These are phyloP conservation scores for Nematodospora anomalae DNA, from an alignment of 1,139 yeast genomes.

Conservation along the genomic window DNA sequence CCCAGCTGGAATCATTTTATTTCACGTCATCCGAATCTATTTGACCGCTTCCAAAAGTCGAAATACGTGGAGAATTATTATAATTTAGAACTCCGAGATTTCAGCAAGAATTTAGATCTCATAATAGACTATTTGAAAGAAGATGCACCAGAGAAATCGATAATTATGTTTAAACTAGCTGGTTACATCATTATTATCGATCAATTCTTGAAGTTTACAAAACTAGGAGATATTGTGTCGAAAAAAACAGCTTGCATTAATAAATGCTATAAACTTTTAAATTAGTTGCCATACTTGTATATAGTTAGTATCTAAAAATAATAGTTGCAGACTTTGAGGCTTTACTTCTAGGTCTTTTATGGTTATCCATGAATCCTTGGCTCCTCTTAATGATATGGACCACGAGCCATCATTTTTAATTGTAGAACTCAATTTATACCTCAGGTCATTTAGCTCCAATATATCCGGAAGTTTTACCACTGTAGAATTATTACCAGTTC, in stretches of 20 bases:
- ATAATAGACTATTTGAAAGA: constrained; percentile 10
- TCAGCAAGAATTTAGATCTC: constrained; percentile 16
- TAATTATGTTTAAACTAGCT: constrained; percentile 19
- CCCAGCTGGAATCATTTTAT: constrained; percentile 29
- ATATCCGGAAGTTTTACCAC: constrained; percentile 59
- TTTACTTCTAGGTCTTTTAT: constrained; percentile 52
- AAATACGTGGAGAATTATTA: constrained; percentile 15
- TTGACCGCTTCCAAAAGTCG: constrained; percentile 9
- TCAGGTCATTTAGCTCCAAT: constrained; percentile 2
- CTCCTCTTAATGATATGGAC: constrained; percentile 26
- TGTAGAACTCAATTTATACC: constrained; percentile 10
- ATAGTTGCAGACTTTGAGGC: constrained; percentile 52
- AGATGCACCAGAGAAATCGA: constrained; percentile 2
- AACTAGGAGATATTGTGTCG: constrained; percentile 17
- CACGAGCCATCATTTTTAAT: constrained; percentile 22
- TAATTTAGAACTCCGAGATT: constrained; percentile 16
- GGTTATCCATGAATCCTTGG: constrained; percentile 53
- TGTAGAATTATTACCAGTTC: constrained; percentile 57
- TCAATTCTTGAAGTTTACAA: constrained; percentile 19
- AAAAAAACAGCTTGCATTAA: constrained; percentile 10
- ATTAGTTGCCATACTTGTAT: constrained; percentile 63
- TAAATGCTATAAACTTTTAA: constrained; percentile 14
- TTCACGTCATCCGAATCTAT: constrained; percentile 25
- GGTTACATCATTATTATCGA: constrained; percentile 24
- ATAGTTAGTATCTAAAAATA: constrained; percentile 63